A percentile compares a stretch with the other conserved stretches of the same genome.
phyloP scores from a whole-genome alignment of 106 monocot genomes.

The Dendrobium nobile region DNA sequence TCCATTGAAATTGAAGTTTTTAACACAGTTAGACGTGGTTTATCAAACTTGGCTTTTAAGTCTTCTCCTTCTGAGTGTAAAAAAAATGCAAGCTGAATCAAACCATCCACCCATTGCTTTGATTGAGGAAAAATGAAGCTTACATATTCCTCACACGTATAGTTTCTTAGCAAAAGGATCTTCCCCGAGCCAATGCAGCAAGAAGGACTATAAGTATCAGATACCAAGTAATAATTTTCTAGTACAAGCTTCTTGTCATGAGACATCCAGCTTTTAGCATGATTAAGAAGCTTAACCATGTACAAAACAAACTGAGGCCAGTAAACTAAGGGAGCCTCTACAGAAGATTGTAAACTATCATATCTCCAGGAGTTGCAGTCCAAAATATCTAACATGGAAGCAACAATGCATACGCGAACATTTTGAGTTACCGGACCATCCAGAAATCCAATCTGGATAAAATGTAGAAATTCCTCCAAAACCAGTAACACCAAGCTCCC shows the following conservation, averaged over 20 bases:
- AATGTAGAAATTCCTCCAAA: constrained; percentile 71
- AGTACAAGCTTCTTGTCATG: constrained; percentile 13
- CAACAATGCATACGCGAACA: constrained; percentile 48
- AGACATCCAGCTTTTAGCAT: constrained; percentile 40
- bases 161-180: constrained; percentile 48
- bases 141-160: constrained; percentile 56
- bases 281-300: constrained; percentile 59
- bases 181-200: constrained; percentile 48
- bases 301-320: constrained; percentile 68
- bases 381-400: constrained; percentile 60
- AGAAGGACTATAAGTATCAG: constrained; percentile 16
- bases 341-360: constrained; percentile 33
- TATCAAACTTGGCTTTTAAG: constrained; percentile 38
- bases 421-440: constrained; percentile 45
- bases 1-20: constrained; percentile 52
- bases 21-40: constrained; percentile 19
- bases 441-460: constrained; percentile 44
- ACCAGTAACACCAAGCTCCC: constrained; percentile 39
- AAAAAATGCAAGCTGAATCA: constrained; percentile 63
- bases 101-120: constrained; percentile 71
- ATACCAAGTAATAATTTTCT: constrained; percentile 14
- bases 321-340: constrained; percentile 56
- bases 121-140: constrained; percentile 55
- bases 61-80: constrained; percentile 71
- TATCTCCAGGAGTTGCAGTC: constrained; percentile 48